phyloP scores from a whole-genome alignment of 768 basidiomycete species.

The Naganishia onofrii region DNA sequence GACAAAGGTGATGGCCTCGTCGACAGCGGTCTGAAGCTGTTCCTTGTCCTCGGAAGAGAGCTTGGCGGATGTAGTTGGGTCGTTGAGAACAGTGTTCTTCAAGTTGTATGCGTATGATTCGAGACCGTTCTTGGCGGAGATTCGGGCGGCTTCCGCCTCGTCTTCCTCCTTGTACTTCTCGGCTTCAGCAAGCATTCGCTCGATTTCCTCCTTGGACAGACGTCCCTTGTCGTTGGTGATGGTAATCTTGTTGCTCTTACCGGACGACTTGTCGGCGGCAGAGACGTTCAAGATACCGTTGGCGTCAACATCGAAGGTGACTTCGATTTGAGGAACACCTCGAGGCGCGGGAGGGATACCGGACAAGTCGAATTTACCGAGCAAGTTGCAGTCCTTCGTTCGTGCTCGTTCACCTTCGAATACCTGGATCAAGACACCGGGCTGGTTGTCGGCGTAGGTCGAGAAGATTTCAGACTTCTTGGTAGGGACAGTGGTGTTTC shows the following conservation, averaged over 20 bases:
- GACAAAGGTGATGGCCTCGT: slow-evolving; percentile 82
- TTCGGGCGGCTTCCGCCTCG: slow-evolving; percentile 43
- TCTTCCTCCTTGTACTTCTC: slow-evolving; percentile 54
- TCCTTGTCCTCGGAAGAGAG: slow-evolving; percentile 56
- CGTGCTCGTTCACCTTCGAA: slow-evolving; percentile 95
- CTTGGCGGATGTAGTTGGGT: slow-evolving; percentile 55
- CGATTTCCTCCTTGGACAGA: slow-evolving; percentile 66
- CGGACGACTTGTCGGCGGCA: slow-evolving; percentile 56
- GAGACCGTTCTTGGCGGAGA: slow-evolving; percentile 75
- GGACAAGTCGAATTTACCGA: slow-evolving; percentile 77
- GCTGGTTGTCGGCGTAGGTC: slow-evolving; percentile 89
- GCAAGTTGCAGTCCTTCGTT: slow-evolving; percentile 97
- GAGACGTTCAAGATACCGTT: slow-evolving; percentile 62
- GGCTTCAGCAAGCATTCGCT: slow-evolving; percentile 59
- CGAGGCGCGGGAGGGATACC: slow-evolving; percentile 57
- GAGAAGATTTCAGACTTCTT: slow-evolving; percentile 98
- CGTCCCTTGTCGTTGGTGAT: slow-evolving; percentile 97
- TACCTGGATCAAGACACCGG: slow-evolving; percentile 94
- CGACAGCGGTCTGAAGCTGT: slow-evolving; percentile 82
- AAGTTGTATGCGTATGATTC: slow-evolving; percentile 92
- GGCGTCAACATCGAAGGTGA: slow-evolving; percentile 64
- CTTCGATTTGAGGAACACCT: slow-evolving; percentile 56
- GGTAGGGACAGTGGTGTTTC: slow-evolving; percentile 97
- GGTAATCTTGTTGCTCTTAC: slow-evolving; percentile 69
- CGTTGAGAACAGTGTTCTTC: slow-evolving; percentile 68